These are phyloP conservation scores for Heliosperma pusillum DNA, from an alignment of 148 eudicot genomes.

Conservation along the genomic window DNA sequence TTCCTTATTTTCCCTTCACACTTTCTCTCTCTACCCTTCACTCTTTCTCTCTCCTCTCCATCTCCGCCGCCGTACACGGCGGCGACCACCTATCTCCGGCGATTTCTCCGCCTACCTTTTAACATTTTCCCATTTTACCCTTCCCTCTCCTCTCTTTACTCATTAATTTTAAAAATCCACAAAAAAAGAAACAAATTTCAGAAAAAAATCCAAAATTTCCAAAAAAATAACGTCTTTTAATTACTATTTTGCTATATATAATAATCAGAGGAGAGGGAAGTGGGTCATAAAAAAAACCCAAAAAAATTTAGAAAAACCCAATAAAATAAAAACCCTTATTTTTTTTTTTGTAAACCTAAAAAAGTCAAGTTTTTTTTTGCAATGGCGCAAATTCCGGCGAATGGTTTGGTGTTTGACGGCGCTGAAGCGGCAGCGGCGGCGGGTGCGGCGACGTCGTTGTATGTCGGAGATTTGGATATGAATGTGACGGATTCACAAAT, in stretches of 20 bases:
- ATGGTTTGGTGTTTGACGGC: slow-evolving; percentile 12
- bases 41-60: slow-evolving; percentile 22
- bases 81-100: slow-evolving; percentile 37
- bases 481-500: slow-evolving; percentile 59
- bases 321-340: slow-evolving; percentile 12
- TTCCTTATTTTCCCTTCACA: not conserved
- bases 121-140: slow-evolving; percentile 23
- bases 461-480: slow-evolving; percentile 67
- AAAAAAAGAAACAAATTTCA: slow-evolving; percentile 3
- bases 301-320: slow-evolving; percentile 19
- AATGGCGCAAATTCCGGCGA: slow-evolving; percentile 40
- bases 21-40: slow-evolving; percentile 12
- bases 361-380: slow-evolving; percentile 23
- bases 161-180: slow-evolving; percentile 8
- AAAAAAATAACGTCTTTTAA: not conserved
- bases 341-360: not conserved
- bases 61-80: slow-evolving; percentile 42
- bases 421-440: slow-evolving; percentile 31
- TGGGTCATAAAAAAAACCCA: slow-evolving; percentile 23
- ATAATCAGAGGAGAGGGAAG: slow-evolving; percentile 83
- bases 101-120: slow-evolving; percentile 4
- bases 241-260: slow-evolving; percentile 19
- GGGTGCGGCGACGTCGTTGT: slow-evolving; percentile 46
- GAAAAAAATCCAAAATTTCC: not conserved
- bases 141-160: slow-evolving; percentile 70